phyloP scores from a whole-genome alignment of 1,139 yeast genomes.

The Protomyces gravidus region DNA sequence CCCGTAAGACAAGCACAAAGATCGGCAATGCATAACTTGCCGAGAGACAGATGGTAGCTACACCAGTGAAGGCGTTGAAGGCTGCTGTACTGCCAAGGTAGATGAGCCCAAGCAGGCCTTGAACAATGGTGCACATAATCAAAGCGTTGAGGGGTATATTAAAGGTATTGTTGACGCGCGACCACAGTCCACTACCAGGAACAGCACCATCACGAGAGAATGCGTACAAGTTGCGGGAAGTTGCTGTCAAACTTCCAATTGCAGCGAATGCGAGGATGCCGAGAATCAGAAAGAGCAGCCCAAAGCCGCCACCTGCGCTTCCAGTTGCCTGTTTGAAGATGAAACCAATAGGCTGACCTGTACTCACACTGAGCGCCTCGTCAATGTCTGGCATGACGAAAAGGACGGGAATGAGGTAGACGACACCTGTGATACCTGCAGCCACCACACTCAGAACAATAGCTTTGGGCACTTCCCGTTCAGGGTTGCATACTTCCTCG shows the following conservation, averaged over 20 bases:
- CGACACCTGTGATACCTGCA: slow-evolving; percentile 62
- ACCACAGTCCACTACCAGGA: slow-evolving; percentile 51
- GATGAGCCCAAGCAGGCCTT: slow-evolving; percentile 47
- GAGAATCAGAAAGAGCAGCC: slow-evolving; percentile 60
- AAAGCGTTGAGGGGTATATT: slow-evolving; percentile 27
- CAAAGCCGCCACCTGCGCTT: slow-evolving; percentile 54
- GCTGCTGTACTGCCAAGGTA: slow-evolving; percentile 58
- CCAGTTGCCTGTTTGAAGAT: slow-evolving; percentile 65
- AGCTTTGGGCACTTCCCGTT: slow-evolving; percentile 66
- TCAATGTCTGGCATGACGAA: slow-evolving; percentile 67
- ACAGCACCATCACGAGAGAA: slow-evolving; percentile 86
- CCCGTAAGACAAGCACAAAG: slow-evolving; percentile 56
- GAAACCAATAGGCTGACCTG: slow-evolving; percentile 51
- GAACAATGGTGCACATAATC: slow-evolving; percentile 12
- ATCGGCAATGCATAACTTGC: slow-evolving; percentile 77
- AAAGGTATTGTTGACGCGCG: slow-evolving; percentile 15
- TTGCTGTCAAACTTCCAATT: slow-evolving; percentile 65
- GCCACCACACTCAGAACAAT: slow-evolving; percentile 61
- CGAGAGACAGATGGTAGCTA: slow-evolving; percentile 60
- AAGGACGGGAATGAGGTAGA: slow-evolving; percentile 66
- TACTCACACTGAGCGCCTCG: slow-evolving; percentile 61
- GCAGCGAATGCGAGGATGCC: slow-evolving; percentile 69
- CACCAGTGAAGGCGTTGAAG: slow-evolving; percentile 57
- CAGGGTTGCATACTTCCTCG: slow-evolving; percentile 66
- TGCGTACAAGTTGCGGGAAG: slow-evolving; percentile 79